Evolutionary conservation across 306 rosid species (phyloP).

Genomic region (Myrica gale): DNA sequence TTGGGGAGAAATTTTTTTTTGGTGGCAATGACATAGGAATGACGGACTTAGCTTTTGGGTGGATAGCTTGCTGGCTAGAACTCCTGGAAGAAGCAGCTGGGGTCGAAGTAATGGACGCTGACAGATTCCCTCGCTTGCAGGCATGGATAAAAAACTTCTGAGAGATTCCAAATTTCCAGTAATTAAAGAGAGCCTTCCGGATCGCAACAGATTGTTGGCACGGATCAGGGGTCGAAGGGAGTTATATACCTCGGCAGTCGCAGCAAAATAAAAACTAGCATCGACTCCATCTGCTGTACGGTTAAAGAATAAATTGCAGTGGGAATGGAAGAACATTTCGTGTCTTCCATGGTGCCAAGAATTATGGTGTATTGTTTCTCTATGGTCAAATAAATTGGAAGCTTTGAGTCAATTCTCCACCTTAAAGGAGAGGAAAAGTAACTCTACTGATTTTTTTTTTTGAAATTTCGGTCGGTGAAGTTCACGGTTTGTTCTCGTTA

Average conservation of each 20-base stretch:
- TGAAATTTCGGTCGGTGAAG: no score
- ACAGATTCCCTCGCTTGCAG: slow-evolving; percentile 19
- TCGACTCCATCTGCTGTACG: no score
- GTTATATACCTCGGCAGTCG: background rate
- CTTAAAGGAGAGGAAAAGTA: no score
- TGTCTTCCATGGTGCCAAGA: background rate
- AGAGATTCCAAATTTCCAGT: slow-evolving; percentile 12
- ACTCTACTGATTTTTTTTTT: no score
- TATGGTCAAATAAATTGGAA: background rate
- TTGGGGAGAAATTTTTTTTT: slow-evolving; percentile 21
- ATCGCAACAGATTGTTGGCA: background rate
- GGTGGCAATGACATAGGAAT: slow-evolving; percentile 33
- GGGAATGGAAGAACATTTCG: background rate
- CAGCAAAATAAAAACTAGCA: background rate
- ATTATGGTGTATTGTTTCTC: background rate
- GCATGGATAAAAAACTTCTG: slow-evolving; percentile 31
- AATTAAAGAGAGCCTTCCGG: slow-evolving; percentile 35
- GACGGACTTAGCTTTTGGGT: slow-evolving; percentile 24
- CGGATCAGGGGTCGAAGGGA: background rate
- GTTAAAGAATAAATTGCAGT: background rate
- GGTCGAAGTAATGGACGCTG: slow-evolving; percentile 17
- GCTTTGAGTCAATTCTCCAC: no score
- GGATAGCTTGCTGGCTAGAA: slow-evolving; percentile 21
- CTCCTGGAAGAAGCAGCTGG: slow-evolving; percentile 9
- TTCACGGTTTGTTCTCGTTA: no score